Evolutionary conservation across 2,329 filamentous ascomycete genomes (phyloP).

Genomic region (Stagonosporopsis tanaceti): DNA sequence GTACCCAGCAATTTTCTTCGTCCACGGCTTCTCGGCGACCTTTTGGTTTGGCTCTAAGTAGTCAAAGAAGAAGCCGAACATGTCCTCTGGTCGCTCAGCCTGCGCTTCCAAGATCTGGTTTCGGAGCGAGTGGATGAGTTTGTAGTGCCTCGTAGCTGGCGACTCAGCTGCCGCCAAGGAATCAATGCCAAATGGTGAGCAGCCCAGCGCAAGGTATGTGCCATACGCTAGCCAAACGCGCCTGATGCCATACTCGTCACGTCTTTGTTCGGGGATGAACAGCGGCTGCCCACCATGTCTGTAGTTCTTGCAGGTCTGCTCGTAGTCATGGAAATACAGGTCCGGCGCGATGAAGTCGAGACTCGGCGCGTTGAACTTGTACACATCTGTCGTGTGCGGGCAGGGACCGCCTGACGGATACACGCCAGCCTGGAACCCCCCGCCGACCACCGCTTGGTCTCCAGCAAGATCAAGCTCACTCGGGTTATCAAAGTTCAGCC

Average conservation of each 20-base stretch:
- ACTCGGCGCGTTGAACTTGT: slow-evolving; percentile 51
- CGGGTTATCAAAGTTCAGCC: slow-evolving; percentile 51
- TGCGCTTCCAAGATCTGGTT: slow-evolving; percentile 53
- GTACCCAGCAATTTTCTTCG: slow-evolving; percentile 46
- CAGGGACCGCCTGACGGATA: slow-evolving; percentile 59
- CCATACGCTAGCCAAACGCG: slow-evolving; percentile 39
- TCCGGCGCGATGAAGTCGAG: slow-evolving; percentile 60
- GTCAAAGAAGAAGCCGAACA: slow-evolving; percentile 57
- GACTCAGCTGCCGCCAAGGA: slow-evolving; percentile 46
- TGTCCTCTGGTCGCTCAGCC: slow-evolving; percentile 34
- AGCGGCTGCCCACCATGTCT: slow-evolving; percentile 55
- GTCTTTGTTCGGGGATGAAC: slow-evolving; percentile 62
- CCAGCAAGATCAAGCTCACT: slow-evolving; percentile 38
- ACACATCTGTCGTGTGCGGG: slow-evolving; percentile 56
- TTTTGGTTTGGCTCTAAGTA: slow-evolving; percentile 40
- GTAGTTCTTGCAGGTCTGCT: slow-evolving; percentile 55
- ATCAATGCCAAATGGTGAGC: slow-evolving; percentile 50
- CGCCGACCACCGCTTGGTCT: slow-evolving; percentile 52
- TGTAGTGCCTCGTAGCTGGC: slow-evolving; percentile 53
- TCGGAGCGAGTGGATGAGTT: slow-evolving; percentile 47
- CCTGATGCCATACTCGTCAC: slow-evolving; percentile 53
- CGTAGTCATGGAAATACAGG: slow-evolving; percentile 60
- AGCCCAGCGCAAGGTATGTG: slow-evolving; percentile 30
- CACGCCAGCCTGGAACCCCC: slow-evolving; percentile 54
- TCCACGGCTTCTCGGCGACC: slow-evolving; percentile 41